Base-by-base conservation (phyloP, 768 basidiomycete genomes). In the Phallus indusiatus region DNA sequence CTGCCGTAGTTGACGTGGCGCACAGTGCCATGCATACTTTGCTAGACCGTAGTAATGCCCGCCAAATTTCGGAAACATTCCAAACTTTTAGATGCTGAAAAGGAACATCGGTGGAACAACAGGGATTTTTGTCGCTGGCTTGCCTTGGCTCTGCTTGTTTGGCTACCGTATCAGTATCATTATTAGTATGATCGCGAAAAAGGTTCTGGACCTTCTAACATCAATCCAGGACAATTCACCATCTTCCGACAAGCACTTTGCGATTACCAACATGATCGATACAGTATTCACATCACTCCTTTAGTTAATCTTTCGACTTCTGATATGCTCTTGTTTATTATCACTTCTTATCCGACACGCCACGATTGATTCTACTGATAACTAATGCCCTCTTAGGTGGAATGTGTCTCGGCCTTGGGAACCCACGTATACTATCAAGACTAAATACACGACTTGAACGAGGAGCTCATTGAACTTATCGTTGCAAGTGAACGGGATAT, bases 381-480 rank as follows among this genome's bases (percentile, higher is more conserved):
- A 76, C 6, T 74, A 10, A 73, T 97, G 11, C 78, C 83, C 0
- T 70, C 78, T 8, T 69, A 94, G 54, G 86, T 94, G 8, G 77
- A 83, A 56, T 87, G 88, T 66, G 85, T 94, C 47, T 77, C 87
- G 1, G 89, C 93, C 0, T 76, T 97, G 11, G 92, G 92, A 36
- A 84, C 87, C 11, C 93, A 95, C 67, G 84, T 95, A 56, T 94
- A 96, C 74, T 97, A 97, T 67, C 88, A 91, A 42, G 94, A 96
- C 70, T 94, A 97, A 71, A 91, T 94, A 53, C 90, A 92, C 67
- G 94, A 96, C 67, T 82, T 96, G 48, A 83, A 90, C 1, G 85
- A 83, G 57, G 94, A 94, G 69, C 72, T 94, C 48, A 81, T 92
- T 47, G 80, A 79, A 61, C 83, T 76, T 84, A 4, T 74, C 81